Base-by-base conservation (phyloP, 2,329 filamentous ascomycete species). In the Aspergillus jensenii region DNA sequence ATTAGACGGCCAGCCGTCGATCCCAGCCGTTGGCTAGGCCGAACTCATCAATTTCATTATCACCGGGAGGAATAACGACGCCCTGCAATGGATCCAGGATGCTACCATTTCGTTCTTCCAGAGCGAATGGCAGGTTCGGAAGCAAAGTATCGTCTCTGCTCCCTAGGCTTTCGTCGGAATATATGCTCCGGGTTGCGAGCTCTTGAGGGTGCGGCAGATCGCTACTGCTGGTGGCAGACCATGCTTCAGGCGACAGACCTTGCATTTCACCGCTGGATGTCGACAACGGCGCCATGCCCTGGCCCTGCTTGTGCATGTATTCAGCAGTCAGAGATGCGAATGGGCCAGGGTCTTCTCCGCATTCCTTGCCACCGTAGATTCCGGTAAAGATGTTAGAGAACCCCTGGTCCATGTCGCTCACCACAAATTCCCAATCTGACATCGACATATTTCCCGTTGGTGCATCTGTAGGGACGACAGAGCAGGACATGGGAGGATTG, bases 341-440 rank as follows among this genome's bases (percentile, higher is more conserved):
- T 12, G 72, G 71, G 12, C 72, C 71, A 4, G 62, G 52, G 50
- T 73, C 71, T 59, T 74, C 69, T 39, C 73, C 69, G 44, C 70
- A 74, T 59, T 77, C 76, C 62, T 71, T 78, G 40, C 70, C 76
- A 12, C 74, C 76, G 50, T 81, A 80, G n/a, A 82, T 75, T 3
- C 76, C 76, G 19, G 78, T 81, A 59, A 80, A 95, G n/a, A 96
- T 88, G 68, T 93, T 96, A 54, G 87, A 85, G 63, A 88, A 84
- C 0, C 90, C 90, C 37, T 87, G 87, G 66, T 96, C 91, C 71
- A 96, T 86, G 21, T 88, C 88, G 4, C 89, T 87, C 2, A 96
- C 81, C 0, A 96, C 81, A 2, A 88, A 86, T 72, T 96, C 91
- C 92, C 91, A 96, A 66, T 95, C 90, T 0, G 86, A 81, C 8